Evolutionary conservation across 306 rosid genomes (phyloP), one percentile per base, ranked within the genome.

Genomic region (Glycine soja): DNA sequence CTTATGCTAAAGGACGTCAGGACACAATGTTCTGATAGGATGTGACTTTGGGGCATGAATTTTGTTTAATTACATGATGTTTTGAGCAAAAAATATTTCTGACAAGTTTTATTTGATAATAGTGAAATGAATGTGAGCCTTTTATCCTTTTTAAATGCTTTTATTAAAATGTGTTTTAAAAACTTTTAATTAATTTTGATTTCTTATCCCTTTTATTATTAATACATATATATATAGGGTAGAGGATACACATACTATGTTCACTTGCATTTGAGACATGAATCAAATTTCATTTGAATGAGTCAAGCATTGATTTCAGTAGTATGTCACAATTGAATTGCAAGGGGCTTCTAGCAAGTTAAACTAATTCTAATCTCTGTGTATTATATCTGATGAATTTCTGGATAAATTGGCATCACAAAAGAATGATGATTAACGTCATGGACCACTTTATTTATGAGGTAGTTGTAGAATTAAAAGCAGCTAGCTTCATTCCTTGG

Each of bases 401-500:
- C 30, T 69, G 64, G 48, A 62, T 63, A 24, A 42, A 13, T 70
- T 59, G 85, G 69, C 12, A 56, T 48, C 74, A 36, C 38, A 52
- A 7, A 32, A 54, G 64, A 56, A 70, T 53, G 50, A 70, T 43
- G 86, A 57, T 9, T 74, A 68, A 19, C 34, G 52, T 59, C 53
- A 82, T 68, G 86, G 90, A 80, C 80, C 90, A 57, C 88, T 53
- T 74, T 43, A 88, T 84, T 84, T 40, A 80, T 77, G 72, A 70
- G 91, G 85, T 84, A 47, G 87, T 69, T 78, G 40, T 63, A 54
- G 83, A 81, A 81, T 83, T 87, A 82, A 87, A 83, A 76, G 83
- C 70, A 81, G 70, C 71, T 13, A 63, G 75, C 72, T 81, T 79
- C 75, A 74, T 85, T 73, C 78, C 81, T 67, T 77, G 81, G 83